Evolutionary conservation across 768 basidiomycete genomes (phyloP).

Genomic region (Calvatia gigantea): DNA sequence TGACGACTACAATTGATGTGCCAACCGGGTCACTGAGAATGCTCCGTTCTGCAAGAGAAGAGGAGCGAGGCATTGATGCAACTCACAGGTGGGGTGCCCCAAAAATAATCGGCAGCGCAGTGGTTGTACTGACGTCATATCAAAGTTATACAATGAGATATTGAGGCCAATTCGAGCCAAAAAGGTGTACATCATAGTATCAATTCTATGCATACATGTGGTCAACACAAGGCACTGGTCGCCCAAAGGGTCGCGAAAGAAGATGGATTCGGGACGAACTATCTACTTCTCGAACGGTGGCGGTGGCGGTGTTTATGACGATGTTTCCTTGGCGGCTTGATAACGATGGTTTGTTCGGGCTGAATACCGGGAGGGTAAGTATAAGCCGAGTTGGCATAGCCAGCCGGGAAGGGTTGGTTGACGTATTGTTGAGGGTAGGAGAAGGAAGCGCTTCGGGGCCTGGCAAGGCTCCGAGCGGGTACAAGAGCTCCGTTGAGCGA

Average conservation of each 20-base stretch:
- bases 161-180: no score
- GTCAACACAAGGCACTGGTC: neutral
- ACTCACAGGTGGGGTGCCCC: no score
- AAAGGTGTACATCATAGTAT: no score
- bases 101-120: no score
- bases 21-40: no score
- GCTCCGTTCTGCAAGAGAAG: no score
- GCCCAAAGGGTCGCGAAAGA: neutral
- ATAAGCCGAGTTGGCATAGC: slow-evolving; percentile 5
- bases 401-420: neutral
- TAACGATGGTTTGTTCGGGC: slow-evolving; percentile 17
- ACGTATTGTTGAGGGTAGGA: slow-evolving; percentile 14
- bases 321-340: slow-evolving; percentile 21
- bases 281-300: slow-evolving; percentile 18
- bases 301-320: slow-evolving; percentile 27
- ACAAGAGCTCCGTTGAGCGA: neutral
- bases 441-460: slow-evolving; percentile 12
- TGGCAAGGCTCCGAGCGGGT: neutral
- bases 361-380: slow-evolving; percentile 2
- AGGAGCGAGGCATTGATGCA: no score
- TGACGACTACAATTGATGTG: neutral
- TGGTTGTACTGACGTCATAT: no score
- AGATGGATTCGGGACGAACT: neutral
- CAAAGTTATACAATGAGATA: no score
- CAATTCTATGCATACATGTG: no score